Percentiles rank a stretch among this genome's conserved stretches.
phyloP scores from a whole-genome alignment of 805 yeast genomes.

The Clavispora asparagi region DNA sequence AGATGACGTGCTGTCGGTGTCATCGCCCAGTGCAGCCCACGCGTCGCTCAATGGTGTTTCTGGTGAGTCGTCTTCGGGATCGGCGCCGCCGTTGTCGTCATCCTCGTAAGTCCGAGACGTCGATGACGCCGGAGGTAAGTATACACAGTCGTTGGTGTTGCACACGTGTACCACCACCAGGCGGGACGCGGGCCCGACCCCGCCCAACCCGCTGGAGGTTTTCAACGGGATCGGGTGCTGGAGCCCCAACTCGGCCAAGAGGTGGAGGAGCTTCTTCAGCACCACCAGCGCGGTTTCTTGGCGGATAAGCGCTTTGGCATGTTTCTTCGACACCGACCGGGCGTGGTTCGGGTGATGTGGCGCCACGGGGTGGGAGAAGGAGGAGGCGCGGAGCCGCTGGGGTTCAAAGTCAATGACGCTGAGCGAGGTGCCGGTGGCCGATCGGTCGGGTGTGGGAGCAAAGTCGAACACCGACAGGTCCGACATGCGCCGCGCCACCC shows the following conservation, averaged over 20 bases:
- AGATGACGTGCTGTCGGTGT: not conserved
- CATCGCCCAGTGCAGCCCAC: not conserved
- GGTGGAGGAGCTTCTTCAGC: slow-evolving; percentile 26
- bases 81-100: slow-evolving; percentile 33
- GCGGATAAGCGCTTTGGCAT: slow-evolving; percentile 32
- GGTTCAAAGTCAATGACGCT: slow-evolving; percentile 15
- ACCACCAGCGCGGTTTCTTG: slow-evolving; percentile 35
- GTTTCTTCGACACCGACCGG: slow-evolving; percentile 20
- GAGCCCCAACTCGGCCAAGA: slow-evolving; percentile 33
- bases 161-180: slow-evolving; percentile 29
- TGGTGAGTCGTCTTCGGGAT: slow-evolving; percentile 7
- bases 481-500: slow-evolving; percentile 23
- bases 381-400: slow-evolving; percentile 5
- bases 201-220: slow-evolving; percentile 18
- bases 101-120: slow-evolving; percentile 40
- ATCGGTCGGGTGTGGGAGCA: slow-evolving; percentile 13
- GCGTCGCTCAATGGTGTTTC: slow-evolving; percentile 5
- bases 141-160: slow-evolving; percentile 36
- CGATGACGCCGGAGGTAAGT: slow-evolving; percentile 34
- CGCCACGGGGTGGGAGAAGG: slow-evolving; percentile 2
- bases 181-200: slow-evolving; percentile 22
- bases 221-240: slow-evolving; percentile 36
- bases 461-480: slow-evolving; percentile 20
- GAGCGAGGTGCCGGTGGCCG: slow-evolving; percentile 19
- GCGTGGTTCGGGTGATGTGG: slow-evolving; percentile 4